Evolutionary conservation across 2,329 filamentous ascomycete genomes (phyloP), one percentile per base, ranked within the genome.

Genomic region (Hypocreales sp.): DNA sequence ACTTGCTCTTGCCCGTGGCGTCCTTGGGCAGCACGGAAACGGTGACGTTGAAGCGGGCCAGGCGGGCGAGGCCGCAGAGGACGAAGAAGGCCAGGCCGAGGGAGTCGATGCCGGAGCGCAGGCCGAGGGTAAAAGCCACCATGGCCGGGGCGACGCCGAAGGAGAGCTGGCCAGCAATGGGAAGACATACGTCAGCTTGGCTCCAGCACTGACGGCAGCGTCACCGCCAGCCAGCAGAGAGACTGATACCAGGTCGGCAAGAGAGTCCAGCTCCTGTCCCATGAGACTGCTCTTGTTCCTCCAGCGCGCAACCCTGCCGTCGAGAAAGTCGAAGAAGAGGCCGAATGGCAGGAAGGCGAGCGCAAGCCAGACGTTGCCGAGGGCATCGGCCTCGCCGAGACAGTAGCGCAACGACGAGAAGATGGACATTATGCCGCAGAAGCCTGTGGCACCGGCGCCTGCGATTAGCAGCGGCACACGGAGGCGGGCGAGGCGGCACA

Each of bases 1-100:
- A 98, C 47, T 79, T 71, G 33, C 80, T 83, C 60, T 98, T 98
- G 40, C 90, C 90, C 1, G 69, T 72, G 26, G 74, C 78, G 50
- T 98, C 90, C 57, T 95, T 94, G 35, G 90, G 90, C 9, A 98
- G 70, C 40, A 77, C 74, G 20, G 75, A 67, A 20, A 90, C 86
- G 8, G 90, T 95, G 27, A 98, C 90, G 53, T 98, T 98, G 73
- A 98, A 98, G 38, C 90, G 79, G 24, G 90, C 90, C 8, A 98
- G 72, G 26, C 90, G 77, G 3, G 86, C 92, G 25, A 98, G 72
- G 31, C 90, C 90, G 55, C 83, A 92, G 27, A 98, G 79, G 24
- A 95, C 84, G 55, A 95, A 98, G 56, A 87, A 83, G 31, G 79
- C 65, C 24, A 98, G 61, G 36, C 60, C 64, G 29, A 92, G 42